Evolutionary conservation across 1,284 basidiomycete genomes (phyloP).

Genomic region (Pseudozyma sp.): DNA sequence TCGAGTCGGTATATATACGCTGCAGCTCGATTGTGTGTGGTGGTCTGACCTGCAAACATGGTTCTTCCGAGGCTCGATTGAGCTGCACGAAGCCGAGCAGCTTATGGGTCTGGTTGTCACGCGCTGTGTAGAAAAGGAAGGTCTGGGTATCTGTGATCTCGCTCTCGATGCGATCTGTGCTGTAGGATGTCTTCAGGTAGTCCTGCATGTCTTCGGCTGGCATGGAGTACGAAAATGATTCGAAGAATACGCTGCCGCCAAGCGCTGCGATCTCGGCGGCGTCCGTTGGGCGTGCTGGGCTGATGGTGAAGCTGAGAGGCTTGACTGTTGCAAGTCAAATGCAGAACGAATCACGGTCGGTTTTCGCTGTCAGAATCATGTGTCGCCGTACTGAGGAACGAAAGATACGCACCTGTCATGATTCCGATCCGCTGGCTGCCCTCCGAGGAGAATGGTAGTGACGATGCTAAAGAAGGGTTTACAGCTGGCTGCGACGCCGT

Average conservation of each 20-base stretch:
- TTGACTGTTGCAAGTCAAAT: constrained; percentile 3
- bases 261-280: constrained; percentile 33
- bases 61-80: constrained; percentile 27
- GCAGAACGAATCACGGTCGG: background rate
- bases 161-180: constrained; percentile 8
- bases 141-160: constrained; percentile 21
- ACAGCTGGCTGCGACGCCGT: too few relatives aligned
- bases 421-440: too few relatives aligned
- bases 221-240: constrained; percentile 38
- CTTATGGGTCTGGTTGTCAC: constrained; percentile 10
- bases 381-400: background rate
- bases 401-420: constrained; percentile 20
- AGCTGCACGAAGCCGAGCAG: constrained; percentile 36
- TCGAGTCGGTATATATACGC: constrained; percentile 43
- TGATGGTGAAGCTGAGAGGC: constrained; percentile 16
- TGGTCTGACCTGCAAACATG: constrained; percentile 29
- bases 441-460: background rate
- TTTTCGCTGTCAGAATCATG: background rate
- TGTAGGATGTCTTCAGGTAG: constrained; percentile 40
- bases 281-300: constrained; percentile 9
- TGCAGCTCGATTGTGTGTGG: constrained; percentile 34
- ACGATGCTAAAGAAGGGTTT: background rate
- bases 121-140: constrained; percentile 25
- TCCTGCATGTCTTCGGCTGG: constrained; percentile 32
- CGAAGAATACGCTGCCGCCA: constrained; percentile 26